Evolutionary conservation across 257 asterid species (phyloP), one percentile per base, ranked within the genome.

Genomic region (Jacaranda mimosifolia): DNA sequence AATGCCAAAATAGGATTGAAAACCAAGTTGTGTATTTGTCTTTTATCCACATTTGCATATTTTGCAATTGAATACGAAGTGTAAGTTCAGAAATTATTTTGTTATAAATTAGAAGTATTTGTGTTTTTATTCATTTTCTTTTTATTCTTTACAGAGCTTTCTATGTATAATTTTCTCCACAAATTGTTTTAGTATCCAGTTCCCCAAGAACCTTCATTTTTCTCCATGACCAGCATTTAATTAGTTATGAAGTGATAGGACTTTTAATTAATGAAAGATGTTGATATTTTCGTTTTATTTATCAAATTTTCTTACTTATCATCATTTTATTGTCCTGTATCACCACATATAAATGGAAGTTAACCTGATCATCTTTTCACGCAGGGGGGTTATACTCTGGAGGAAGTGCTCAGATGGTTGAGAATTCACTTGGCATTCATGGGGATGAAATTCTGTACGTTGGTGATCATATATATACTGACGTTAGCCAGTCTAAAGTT

Each of bases 391-490:
- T 93, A 63, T 93, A 93, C 79, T 93, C 98, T 68, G 98, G 98
- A 63, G 98, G 98, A 80, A 93, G 96, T 59, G 98, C 98, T 38
- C 98, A 91, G 89, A 93, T 93, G 97, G 80, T 93, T 81, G 98
- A 93, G 85, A 93, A 83, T 72, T 93, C 98, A 18, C 94, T 93
- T 36, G 86, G 89, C 72, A 67, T 93, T 73, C 98, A 93, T 13
- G 98, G 98, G 85, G 97, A 93, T 80, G 98, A 93, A 85, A 93
- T 93, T 79, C 75, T 93, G 63, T 93, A 93, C 80, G 98, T 93
- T 43, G 98, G 98, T 70, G 98, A 93, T 85, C 98, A 93, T 81
- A 91, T 93, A 82, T 93, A 91, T 78, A 93, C 98, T 15, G 98
- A 93, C 83, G 98, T 93, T 75, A 93, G 98, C 91, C 92, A 87